Base-by-base conservation (phyloP, 2,329 filamentous ascomycete genomes). In the Sclerotinia sclerotiorum region DNA sequence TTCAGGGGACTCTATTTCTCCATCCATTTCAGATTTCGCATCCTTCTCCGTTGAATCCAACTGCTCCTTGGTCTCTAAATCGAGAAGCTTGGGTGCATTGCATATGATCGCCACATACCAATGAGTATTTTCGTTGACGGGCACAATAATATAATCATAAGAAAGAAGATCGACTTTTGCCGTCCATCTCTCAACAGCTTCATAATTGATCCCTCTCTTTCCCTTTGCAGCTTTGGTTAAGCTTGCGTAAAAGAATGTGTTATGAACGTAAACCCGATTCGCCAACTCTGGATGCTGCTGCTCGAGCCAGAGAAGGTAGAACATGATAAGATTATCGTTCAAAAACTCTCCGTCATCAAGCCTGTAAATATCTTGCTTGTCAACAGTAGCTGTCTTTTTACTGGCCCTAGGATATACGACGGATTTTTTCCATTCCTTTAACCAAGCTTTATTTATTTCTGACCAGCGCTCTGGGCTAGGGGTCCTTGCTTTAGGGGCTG, bases 51-150 rank as follows among this genome's bases (percentile, higher is more conserved):
- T 13, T 24, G 55, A 46, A 65, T 61, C 39, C 11, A 35, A 54
- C 56, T 21, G 21, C 42, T 56, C 65, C 10, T 69, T 42, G 2
- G 21, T 56, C 7, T 71, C 61, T n/a, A 68, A 63, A 2, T 77
- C 77, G 10, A 87, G 76, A 29, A 95, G 82, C 64, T 84, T 88
- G 4, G 87, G 85, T 2, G 94, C 84, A 75, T 99, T 97, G 84
- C 93, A 97, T 65, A 99, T 94, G 68, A 99, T 94, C 19, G 93
- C 93, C 72, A 98, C 82, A 79, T 95, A 98, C 95, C 96, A 99
- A 79, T 99, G 95, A 1, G 83, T 81, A 73, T 87, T 83, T 76
- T 97, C 91, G 74, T 97, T 96, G 77, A 99, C 92, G 0, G 95
- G 95, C 8, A 99, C 90, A 15, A 98, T 84, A 69, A 98, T 88